Conservation (phyloP, 441 rosid species). For the Heliophila coronopifolia region DNA sequence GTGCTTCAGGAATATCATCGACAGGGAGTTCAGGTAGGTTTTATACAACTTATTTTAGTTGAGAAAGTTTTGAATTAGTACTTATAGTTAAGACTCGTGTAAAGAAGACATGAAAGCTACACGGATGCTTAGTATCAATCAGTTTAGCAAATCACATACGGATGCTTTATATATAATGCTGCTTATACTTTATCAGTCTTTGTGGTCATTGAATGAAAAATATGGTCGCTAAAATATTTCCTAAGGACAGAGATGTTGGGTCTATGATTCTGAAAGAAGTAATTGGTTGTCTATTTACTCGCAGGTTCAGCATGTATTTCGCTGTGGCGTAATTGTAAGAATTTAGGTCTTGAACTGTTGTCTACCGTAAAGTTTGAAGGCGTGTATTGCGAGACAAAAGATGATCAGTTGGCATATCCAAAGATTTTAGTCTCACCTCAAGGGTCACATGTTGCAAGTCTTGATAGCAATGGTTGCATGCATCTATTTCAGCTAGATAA, state of each 20-base stretch:
- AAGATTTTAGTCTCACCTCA: conserved; percentile 74
- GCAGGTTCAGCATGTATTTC: conserved; percentile 66
- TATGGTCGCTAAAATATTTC: conserved; percentile 6
- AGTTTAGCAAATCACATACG: background rate
- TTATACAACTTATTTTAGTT: conserved; percentile 21
- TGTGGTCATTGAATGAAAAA: conserved; percentile 7
- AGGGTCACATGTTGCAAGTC: conserved; percentile 57
- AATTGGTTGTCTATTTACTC: conserved; percentile 17
- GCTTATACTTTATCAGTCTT: background rate
- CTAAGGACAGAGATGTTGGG: background rate
- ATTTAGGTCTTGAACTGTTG: conserved; percentile 46
- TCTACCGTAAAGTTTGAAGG: conserved; percentile 64
- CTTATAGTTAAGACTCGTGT: background rate
- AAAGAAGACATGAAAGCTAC: conserved; percentile 11
- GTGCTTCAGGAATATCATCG: conserved; percentile 37
- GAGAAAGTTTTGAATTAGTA: conserved; percentile 5
- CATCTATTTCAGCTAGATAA: conserved; percentile 57
- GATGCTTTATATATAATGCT: background rate
- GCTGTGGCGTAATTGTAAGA: conserved; percentile 54
- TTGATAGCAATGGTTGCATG: conserved; percentile 63
- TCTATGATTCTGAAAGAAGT: conserved; percentile 3
- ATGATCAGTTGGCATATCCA: conserved; percentile 46
- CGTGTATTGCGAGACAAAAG: conserved; percentile 39
- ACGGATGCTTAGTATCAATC: background rate
- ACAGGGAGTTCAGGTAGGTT: conserved; percentile 55